Conservation (phyloP, 2,329 filamentous ascomycete species). For the Talaromyces sp. region DNA sequence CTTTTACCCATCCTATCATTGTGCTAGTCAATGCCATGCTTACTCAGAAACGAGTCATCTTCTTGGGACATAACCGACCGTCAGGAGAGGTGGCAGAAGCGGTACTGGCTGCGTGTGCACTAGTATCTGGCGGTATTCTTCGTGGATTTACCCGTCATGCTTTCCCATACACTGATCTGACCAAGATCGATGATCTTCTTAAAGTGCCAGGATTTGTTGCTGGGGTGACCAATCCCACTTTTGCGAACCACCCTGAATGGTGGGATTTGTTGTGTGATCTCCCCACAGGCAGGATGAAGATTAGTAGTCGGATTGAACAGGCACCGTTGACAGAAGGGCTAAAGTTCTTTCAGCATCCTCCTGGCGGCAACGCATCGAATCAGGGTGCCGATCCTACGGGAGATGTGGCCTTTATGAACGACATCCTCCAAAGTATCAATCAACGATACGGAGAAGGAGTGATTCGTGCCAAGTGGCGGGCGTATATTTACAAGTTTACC, state of each 20-base stretch:
- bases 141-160: slow-evolving; percentile 93
- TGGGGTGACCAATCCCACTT: slow-evolving; percentile 94
- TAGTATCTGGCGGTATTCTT: slow-evolving; percentile 88
- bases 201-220: slow-evolving; percentile 97
- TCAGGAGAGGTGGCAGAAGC: slow-evolving; percentile 96
- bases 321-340: slow-evolving; percentile 81
- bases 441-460: slow-evolving; percentile 86
- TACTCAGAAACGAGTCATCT: slow-evolving; percentile 95
- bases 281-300: slow-evolving; percentile 88
- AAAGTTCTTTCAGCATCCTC: slow-evolving; percentile 68
- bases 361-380: slow-evolving; percentile 23
- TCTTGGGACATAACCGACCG: slow-evolving; percentile 90
- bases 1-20: slow-evolving; percentile 88
- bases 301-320: slow-evolving; percentile 81
- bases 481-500: slow-evolving; percentile 92
- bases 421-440: slow-evolving; percentile 77
- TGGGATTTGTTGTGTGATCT: slow-evolving; percentile 97
- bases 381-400: slow-evolving; percentile 68
- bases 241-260: slow-evolving; percentile 93
- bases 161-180: slow-evolving; percentile 96
- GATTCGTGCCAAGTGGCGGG: slow-evolving; percentile 86
- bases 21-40: slow-evolving; percentile 91
- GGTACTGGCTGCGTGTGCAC: slow-evolving; percentile 92
- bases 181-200: slow-evolving; percentile 93
- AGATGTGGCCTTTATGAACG: slow-evolving; percentile 84